A percentile compares a stretch with the other conserved stretches of the same genome.
Evolutionary conservation across 495 filamentous ascomycete species (phyloP).

Genomic region (Articulospora tetracladia): DNA sequence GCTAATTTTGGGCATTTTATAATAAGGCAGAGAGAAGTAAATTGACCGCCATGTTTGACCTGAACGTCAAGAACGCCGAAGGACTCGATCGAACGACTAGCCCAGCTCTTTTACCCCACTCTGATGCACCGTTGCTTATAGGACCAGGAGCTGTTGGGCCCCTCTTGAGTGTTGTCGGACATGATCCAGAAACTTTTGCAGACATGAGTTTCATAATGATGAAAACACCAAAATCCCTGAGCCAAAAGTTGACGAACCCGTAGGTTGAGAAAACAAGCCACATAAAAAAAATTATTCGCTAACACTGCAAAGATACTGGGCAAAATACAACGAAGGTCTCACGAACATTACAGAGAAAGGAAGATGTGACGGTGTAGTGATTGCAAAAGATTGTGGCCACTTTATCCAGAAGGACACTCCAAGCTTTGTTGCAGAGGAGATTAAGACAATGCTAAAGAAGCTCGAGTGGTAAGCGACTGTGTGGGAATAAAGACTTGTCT

Average conservation of each 20-base stretch:
- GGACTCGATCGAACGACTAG: slow-evolving; percentile 49
- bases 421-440: slow-evolving; percentile 47
- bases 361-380: slow-evolving; percentile 41
- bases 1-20: background rate
- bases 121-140: slow-evolving; percentile 43
- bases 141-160: slow-evolving; percentile 34
- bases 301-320: slow-evolving; percentile 50
- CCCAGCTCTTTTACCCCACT: slow-evolving; percentile 42
- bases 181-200: slow-evolving; percentile 57
- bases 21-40: slow-evolving; percentile 37
- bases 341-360: slow-evolving; percentile 37
- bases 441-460: slow-evolving; percentile 35
- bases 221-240: slow-evolving; percentile 16
- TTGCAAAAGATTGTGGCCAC: slow-evolving; percentile 43
- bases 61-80: slow-evolving; percentile 51
- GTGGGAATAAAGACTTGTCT: no score
- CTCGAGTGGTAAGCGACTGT: slow-evolving; percentile 9
- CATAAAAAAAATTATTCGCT: slow-evolving; percentile 16
- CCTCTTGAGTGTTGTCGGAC: slow-evolving; percentile 52
- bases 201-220: slow-evolving; percentile 38
- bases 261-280: background rate
- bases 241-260: slow-evolving; percentile 8
- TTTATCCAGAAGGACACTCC: slow-evolving; percentile 60
- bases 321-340: slow-evolving; percentile 52
- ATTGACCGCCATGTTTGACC: slow-evolving; percentile 44